Evolutionary conservation across 2,329 filamentous ascomycete species (phyloP).

Genomic region (Penicillium palitans): DNA sequence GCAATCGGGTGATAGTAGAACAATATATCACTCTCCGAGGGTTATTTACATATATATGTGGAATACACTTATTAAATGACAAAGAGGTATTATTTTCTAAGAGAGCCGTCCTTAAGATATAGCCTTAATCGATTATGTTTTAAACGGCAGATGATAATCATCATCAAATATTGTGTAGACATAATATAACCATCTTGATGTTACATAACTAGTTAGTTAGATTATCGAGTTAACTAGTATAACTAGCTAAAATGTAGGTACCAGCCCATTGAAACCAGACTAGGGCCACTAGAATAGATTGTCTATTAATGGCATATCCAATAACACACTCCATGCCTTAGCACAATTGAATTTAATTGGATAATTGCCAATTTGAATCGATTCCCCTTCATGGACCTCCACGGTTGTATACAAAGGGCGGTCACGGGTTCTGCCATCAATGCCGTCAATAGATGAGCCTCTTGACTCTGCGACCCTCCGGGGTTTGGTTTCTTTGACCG

Average conservation of each 20-base stretch:
- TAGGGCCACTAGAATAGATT: no score
- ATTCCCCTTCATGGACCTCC: background rate
- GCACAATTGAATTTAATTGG: background rate
- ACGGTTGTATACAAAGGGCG: slow-evolving; percentile 1
- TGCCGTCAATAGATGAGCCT: slow-evolving; percentile 1
- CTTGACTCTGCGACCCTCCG: background rate
- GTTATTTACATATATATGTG: no score
- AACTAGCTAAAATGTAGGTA: background rate
- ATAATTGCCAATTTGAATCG: background rate
- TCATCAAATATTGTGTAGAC: background rate
- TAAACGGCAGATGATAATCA: background rate
- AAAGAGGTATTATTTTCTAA: background rate
- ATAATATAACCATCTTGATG: background rate
- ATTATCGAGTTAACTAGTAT: background rate
- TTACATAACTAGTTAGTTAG: background rate
- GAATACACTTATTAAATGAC: background rate
- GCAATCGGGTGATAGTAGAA: background rate
- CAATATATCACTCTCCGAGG: no score
- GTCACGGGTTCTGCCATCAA: slow-evolving; percentile 11
- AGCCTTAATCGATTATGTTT: background rate
- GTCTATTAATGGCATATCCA: background rate
- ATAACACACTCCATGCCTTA: background rate
- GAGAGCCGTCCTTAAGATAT: no score
- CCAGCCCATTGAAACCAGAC: background rate
- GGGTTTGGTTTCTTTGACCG: background rate